phyloP scores from a whole-genome alignment of 345 rosid genomes.

The Cardamine chenopodiifolia region DNA sequence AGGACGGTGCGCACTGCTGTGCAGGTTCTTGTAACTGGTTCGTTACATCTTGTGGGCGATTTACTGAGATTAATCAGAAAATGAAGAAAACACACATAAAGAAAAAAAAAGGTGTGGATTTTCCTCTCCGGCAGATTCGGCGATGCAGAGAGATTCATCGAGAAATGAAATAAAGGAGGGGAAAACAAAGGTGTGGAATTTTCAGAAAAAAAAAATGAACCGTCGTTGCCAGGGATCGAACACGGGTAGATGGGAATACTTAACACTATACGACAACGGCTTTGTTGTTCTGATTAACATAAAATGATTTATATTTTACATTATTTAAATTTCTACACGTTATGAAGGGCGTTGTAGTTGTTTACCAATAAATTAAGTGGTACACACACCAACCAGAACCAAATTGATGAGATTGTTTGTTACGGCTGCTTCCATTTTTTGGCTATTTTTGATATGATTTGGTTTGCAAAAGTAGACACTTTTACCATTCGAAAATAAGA shows the following conservation, averaged over 20 bases:
- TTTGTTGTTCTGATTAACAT: not conserved
- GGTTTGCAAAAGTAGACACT: slow-evolving; percentile 1
- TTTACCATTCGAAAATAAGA: slow-evolving; percentile 9
- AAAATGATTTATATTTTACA: not conserved
- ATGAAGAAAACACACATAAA: slow-evolving; percentile 31
- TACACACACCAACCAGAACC: slow-evolving; percentile 18
- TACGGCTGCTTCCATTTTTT: not conserved
- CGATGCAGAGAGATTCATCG: slow-evolving; percentile 19
- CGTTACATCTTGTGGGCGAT: slow-evolving; percentile 93
- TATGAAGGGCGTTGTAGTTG: not conserved
- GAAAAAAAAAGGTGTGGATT: no score
- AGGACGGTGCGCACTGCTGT: not conserved
- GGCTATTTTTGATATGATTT: not conserved
- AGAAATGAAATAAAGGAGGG: not conserved
- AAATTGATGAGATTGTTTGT: not conserved
- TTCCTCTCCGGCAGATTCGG: slow-evolving; percentile 23
- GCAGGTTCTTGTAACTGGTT: slow-evolving; percentile 91
- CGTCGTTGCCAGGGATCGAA: slow-evolving; percentile 98
- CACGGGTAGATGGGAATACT: slow-evolving; percentile 98
- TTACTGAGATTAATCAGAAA: slow-evolving; percentile 75
- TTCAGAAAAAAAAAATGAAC: not conserved
- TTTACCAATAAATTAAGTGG: slow-evolving; percentile 8
- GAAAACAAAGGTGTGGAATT: not conserved
- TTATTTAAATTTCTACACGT: no score
- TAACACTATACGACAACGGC: slow-evolving; percentile 99